Percentiles rank a stretch among this genome's conserved stretches.
phyloP scores from a whole-genome alignment of 768 basidiomycete genomes.

The Boletellus sp. region DNA sequence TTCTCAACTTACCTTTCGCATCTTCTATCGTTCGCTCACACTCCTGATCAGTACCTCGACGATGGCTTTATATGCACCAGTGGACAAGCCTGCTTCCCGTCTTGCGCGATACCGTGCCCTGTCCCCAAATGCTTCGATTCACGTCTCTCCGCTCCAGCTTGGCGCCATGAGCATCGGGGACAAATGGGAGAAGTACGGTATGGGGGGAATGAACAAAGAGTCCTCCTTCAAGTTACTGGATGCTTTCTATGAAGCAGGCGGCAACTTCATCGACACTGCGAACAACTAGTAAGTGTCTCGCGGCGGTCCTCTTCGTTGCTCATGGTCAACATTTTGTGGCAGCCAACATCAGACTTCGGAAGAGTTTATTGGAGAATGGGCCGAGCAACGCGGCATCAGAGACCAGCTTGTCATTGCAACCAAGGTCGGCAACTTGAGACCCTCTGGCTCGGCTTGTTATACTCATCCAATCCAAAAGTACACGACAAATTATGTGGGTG shows the following conservation, averaged over 20 bases:
- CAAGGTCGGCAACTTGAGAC: slow-evolving; percentile 18
- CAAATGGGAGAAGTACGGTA: slow-evolving; percentile 30
- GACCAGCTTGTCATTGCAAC: slow-evolving; percentile 48
- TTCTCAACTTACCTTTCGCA: neutral
- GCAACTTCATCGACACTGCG: slow-evolving; percentile 50
- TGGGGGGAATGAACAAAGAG: slow-evolving; percentile 41
- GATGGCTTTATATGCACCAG: slow-evolving; percentile 10
- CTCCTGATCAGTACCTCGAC: neutral
- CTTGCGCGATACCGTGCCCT: slow-evolving; percentile 35
- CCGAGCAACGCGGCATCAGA: slow-evolving; percentile 38
- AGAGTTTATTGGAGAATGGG: slow-evolving; percentile 49
- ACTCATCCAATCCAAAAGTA: slow-evolving; percentile 2
- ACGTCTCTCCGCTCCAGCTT: slow-evolving; percentile 41
- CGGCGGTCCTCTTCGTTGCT: neutral
- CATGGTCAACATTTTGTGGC: neutral
- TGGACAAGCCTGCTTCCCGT: slow-evolving; percentile 26
- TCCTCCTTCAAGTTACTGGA: slow-evolving; percentile 45
- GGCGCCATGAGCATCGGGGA: slow-evolving; percentile 45
- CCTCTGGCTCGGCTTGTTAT: neutral
- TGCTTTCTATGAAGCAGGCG: slow-evolving; percentile 41
- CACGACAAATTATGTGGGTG: slow-evolving; percentile 13
- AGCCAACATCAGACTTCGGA: slow-evolving; percentile 59
- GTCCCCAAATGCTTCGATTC: slow-evolving; percentile 36
- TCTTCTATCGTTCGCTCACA: neutral
- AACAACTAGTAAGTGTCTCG: slow-evolving; percentile 37